These are phyloP conservation scores for Tillandsia fasciculata DNA, from an alignment of 176 grass and related monocot species.

Conservation along the genomic window DNA sequence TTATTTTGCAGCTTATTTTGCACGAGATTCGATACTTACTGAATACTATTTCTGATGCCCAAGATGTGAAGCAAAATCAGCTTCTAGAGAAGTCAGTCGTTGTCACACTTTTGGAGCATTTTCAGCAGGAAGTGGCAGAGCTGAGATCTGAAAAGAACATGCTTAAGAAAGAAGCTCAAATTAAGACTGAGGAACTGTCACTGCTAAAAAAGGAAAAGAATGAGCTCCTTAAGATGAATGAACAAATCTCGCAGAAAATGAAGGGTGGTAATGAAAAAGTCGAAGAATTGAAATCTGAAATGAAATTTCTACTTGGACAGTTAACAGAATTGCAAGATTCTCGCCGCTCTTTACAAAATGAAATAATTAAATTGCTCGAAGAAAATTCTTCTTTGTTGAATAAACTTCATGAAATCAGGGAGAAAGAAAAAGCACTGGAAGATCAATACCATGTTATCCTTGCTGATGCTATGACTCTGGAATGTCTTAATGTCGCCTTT, in stretches of 20 bases:
- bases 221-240: slow-evolving; percentile 36
- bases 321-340: slow-evolving; percentile 64
- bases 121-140: slow-evolving; percentile 71
- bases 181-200: slow-evolving; percentile 43
- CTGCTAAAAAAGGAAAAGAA: slow-evolving; percentile 39
- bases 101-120: slow-evolving; percentile 83
- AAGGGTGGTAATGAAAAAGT: slow-evolving; percentile 43
- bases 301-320: slow-evolving; percentile 61
- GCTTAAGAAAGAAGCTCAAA: slow-evolving; percentile 50
- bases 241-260: slow-evolving; percentile 41
- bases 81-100: slow-evolving; percentile 86
- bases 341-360: slow-evolving; percentile 45
- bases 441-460: slow-evolving; percentile 42
- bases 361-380: slow-evolving; percentile 53
- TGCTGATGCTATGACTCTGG: slow-evolving; percentile 41
- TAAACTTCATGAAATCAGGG: slow-evolving; percentile 34
- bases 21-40: slow-evolving; percentile 70
- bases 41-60: slow-evolving; percentile 62
- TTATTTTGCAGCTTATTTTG: slow-evolving; percentile 85
- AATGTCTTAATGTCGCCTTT: slow-evolving; percentile 51
- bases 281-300: slow-evolving; percentile 55
- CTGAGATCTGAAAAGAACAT: slow-evolving; percentile 60
- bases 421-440: slow-evolving; percentile 37
- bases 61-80: slow-evolving; percentile 74
- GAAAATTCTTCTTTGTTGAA: slow-evolving; percentile 59